Evolutionary conservation across 176 grass and related monocot species (phyloP), one percentile per base, ranked within the genome.

Genomic region (Phragmites australis): DNA sequence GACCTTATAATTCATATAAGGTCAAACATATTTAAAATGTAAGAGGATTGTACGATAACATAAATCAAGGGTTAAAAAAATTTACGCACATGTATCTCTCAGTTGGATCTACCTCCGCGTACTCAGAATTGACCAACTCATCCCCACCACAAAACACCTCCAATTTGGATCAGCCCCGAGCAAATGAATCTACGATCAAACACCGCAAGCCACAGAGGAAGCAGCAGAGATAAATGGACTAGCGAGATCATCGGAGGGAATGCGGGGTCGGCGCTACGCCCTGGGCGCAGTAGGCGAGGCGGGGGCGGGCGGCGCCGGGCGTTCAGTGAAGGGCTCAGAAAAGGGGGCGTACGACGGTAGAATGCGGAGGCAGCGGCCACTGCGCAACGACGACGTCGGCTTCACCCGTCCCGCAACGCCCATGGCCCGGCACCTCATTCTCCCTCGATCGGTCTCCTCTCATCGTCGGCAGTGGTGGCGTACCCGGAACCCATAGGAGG

Each of bases 81-180:
- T 87, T 68, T 83, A 97, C 94, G 44, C 91, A 87, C 78, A 90
- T 84, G 59, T 97, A 97, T 32, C 94, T 84, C 25, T 85, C 59
- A 14, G 82, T 88, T 46, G 94, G 89, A 89, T 94, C 89, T 30
- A 75, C 77, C 73, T 87, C 81, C 16, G 4, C 79, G 56, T 59
- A 87, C 66, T 84, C 83, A 25, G 76, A 72, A 76, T 89, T 71
- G 64, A 72, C 42, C 27, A 78, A 26, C 37, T 84, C 82, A 76
- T 53, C 62, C n/a, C 83, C 82, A 42, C 54, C 54, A 45, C 76
- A 84, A 74, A 80, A 86, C 48, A 86, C 85, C 58, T 88, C 83
- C 87, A 93, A 87, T 78, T 67, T 61, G 9, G 78, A 90, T 77
- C 55, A 55, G 48, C 47, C 34, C 34, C n/a, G 27, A 53, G 47